A percentile compares a stretch with the other conserved stretches of the same genome.
Evolutionary conservation across 257 asterid genomes (phyloP).

Genomic region (Paraleonurus japonicus): DNA sequence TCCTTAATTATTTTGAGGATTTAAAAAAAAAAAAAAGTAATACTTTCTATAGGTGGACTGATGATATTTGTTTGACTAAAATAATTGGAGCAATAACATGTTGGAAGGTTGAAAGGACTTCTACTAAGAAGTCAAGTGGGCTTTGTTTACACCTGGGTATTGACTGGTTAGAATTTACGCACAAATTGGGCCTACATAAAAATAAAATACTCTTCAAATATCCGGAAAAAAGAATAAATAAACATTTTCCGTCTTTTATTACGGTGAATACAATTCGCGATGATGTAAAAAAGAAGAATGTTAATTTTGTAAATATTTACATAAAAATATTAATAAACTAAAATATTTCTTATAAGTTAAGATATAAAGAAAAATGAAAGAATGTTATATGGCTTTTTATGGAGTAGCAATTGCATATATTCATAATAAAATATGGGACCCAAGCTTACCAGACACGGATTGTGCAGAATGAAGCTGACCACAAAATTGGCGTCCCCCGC

Average conservation of each 20-base stretch:
- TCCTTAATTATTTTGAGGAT: no score
- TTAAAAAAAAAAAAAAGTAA: no score
- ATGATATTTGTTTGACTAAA: not conserved
- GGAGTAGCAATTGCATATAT: no score
- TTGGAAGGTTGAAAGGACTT: not conserved
- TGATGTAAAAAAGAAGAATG: no score
- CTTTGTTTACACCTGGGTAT: not conserved
- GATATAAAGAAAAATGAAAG: not conserved
- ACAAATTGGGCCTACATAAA: not conserved
- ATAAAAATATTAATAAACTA: no score
- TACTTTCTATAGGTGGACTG: no score
- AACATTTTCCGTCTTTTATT: not conserved
- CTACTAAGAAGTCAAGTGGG: not conserved
- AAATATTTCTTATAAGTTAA: no score
- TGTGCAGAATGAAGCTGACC: not conserved
- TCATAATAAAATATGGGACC: not conserved
- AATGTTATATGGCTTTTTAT: not conserved
- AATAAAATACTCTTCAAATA: no score
- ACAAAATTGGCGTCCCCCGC: not conserved
- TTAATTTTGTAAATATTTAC: not conserved
- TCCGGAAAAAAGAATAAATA: not conserved
- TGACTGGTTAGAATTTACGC: not conserved
- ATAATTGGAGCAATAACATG: not conserved
- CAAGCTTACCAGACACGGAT: not conserved
- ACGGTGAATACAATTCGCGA: not conserved